Percentiles rank a stretch among this genome's conserved stretches.
Conservation (phyloP, 371 early-diverging fungal species). For the Mucor velutinosus region DNA sequence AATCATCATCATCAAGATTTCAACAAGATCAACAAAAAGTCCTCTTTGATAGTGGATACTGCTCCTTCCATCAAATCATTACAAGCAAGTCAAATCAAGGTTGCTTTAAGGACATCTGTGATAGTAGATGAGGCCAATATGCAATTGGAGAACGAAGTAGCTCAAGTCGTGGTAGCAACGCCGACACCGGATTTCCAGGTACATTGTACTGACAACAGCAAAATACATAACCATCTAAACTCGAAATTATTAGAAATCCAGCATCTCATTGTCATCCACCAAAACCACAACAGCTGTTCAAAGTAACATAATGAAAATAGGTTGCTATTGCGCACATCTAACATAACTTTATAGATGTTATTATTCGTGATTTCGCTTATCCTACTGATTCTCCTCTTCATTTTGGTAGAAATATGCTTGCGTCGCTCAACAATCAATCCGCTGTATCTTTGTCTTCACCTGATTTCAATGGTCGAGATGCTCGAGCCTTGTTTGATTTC, state of each 20-base stretch:
- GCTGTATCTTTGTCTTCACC: slow-evolving; percentile 31
- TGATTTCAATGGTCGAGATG: slow-evolving; percentile 52
- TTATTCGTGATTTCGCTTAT: slow-evolving; percentile 75
- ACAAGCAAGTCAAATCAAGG: slow-evolving; percentile 6
- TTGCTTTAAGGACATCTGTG: neutral
- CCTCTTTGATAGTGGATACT: slow-evolving; percentile 1
- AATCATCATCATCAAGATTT: neutral
- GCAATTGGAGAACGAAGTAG: neutral
- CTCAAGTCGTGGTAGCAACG: neutral
- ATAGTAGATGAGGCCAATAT: neutral
- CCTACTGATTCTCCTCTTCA: slow-evolving; percentile 60
- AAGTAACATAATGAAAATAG: neutral
- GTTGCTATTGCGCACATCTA: neutral
- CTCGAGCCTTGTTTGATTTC: slow-evolving; percentile 76
- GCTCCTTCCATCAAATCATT: slow-evolving; percentile 6
- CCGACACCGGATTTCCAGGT: neutral
- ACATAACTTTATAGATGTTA: slow-evolving; percentile 17
- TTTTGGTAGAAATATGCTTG: slow-evolving; percentile 38
- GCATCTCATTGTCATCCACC: neutral
- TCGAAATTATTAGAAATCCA: neutral
- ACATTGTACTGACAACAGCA: neutral
- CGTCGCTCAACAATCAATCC: slow-evolving; percentile 4
- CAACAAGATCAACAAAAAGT: slow-evolving; percentile 1
- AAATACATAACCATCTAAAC: neutral
- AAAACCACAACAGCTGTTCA: slow-evolving; percentile 1